Percentiles rank a stretch among this genome's conserved stretches.
phyloP scores from a whole-genome alignment of 805 yeast genomes.

The Candida taoyuanica region DNA sequence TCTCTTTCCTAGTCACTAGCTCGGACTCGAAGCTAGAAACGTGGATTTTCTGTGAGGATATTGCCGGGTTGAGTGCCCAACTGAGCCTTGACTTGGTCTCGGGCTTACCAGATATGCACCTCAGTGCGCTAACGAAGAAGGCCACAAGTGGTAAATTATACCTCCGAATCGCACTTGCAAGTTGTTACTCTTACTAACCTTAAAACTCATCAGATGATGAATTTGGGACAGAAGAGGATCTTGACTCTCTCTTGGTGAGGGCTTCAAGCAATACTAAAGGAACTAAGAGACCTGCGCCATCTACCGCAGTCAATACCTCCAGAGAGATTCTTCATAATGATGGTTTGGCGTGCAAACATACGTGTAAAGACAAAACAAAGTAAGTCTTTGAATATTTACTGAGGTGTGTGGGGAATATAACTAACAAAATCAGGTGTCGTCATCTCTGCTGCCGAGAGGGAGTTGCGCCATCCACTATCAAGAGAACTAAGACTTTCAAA shows the following conservation, averaged over 20 bases:
- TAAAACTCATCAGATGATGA: slow-evolving; percentile 15
- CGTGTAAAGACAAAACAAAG: slow-evolving; percentile 34
- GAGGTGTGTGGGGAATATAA: no score
- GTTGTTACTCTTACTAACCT: slow-evolving; percentile 9
- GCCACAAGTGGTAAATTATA: no score
- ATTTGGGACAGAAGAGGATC: slow-evolving; percentile 23
- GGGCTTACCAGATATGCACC: neutral
- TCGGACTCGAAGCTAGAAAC: slow-evolving; percentile 26
- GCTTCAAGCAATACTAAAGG: no score
- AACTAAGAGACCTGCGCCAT: no score
- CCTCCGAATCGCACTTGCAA: neutral
- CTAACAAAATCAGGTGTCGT: no score
- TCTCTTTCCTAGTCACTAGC: slow-evolving; percentile 23
- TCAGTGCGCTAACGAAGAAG: no score
- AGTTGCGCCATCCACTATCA: slow-evolving; percentile 21
- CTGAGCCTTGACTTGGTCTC: slow-evolving; percentile 7
- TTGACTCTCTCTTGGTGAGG: slow-evolving; percentile 28
- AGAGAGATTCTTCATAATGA: no score
- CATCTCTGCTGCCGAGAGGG: slow-evolving; percentile 48
- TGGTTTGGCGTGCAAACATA: slow-evolving; percentile 44
- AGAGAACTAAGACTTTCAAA: slow-evolving; percentile 1
- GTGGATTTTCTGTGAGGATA: slow-evolving; percentile 35
- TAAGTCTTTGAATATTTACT: slow-evolving; percentile 4
- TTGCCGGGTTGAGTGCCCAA: slow-evolving; percentile 29
- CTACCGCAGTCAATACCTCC: no score